Evolutionary conservation across 257 asterid genomes (phyloP), one percentile per base, ranked within the genome.

Genomic region (Agastache rugosa): DNA sequence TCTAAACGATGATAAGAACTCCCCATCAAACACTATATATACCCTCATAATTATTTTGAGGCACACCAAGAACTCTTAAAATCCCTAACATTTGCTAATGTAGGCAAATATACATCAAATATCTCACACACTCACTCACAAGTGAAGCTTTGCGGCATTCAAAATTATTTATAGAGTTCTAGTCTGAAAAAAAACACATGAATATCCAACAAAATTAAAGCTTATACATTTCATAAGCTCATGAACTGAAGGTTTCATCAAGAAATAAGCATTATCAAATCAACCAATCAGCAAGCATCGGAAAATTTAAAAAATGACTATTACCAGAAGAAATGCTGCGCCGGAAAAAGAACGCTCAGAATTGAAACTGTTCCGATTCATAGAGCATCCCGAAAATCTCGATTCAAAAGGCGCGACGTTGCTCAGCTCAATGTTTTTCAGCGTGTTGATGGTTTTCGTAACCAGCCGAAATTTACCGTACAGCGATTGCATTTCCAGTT

Each of bases 401-500:
- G 79, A 70, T 14, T 83, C 81, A 14, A 63, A 47, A 35, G 73
- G 72, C 7, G 59, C 48, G 39, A 77, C 37, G 53, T 51, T 63
- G 29, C 34, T 47, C 51, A 50, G 39, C 64, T 84, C 82, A 44
- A 39, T 74, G 63, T 63, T 72, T 70, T 69, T 88, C 82, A 86
- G 73, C 64, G 73, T 71, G 63, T 12, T 75, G 75, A 77, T 31
- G 4, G 85, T 45, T 63, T 79, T 86, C 69, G 86, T 60, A 22
- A 78, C 72, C 17, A 73, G 64, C 20, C 85, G 85, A 39, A 85
- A 72, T 67, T 81, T 84, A 9, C 90, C 84, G 72, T 58, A 80
- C 17, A 86, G 62, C 39, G 94, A 85, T 47, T 83, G 91, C 91
- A 88, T 88, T 77, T 75, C 79, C 44, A 14, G 44, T 67, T 69